Evolutionary conservation across 306 rosid species (phyloP).

Genomic region (Vigna angularis): DNA sequence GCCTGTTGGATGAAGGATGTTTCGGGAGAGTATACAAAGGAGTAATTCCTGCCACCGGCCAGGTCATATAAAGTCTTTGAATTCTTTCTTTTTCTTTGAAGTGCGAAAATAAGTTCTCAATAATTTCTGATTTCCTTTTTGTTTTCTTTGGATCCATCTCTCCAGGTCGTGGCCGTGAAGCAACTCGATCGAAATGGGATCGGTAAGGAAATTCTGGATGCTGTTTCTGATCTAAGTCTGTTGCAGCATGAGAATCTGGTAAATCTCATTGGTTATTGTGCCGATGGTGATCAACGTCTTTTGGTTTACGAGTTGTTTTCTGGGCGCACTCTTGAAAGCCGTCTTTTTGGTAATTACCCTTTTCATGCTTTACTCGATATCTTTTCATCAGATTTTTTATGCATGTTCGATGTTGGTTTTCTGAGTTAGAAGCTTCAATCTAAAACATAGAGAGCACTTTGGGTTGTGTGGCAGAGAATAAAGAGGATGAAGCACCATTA

Average conservation of each 20-base stretch:
- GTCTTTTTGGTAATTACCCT: slow-evolving; percentile 65
- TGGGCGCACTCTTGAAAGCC: slow-evolving; percentile 61
- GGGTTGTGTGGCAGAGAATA: slow-evolving; percentile 48
- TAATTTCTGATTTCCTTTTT: neutral
- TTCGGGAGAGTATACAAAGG: slow-evolving; percentile 89
- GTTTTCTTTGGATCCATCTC: neutral
- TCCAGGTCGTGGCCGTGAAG: slow-evolving; percentile 83
- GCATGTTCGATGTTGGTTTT: neutral
- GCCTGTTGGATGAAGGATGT: slow-evolving; percentile 79
- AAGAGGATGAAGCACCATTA: slow-evolving; percentile 49
- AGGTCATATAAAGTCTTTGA: slow-evolving; percentile 53
- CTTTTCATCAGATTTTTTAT: neutral
- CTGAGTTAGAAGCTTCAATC: neutral
- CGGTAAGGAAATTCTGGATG: slow-evolving; percentile 69
- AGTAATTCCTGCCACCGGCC: slow-evolving; percentile 60
- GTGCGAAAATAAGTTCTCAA: no score
- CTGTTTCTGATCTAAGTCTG: slow-evolving; percentile 58
- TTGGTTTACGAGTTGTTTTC: slow-evolving; percentile 75
- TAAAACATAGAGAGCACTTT: neutral
- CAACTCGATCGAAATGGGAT: slow-evolving; percentile 85
- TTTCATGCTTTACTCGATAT: neutral
- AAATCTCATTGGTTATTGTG: slow-evolving; percentile 83
- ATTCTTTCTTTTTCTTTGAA: neutral
- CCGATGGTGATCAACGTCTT: slow-evolving; percentile 96
- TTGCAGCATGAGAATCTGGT: slow-evolving; percentile 79